phyloP scores from a whole-genome alignment of 768 basidiomycete species.

The Peribolospora baueri region DNA sequence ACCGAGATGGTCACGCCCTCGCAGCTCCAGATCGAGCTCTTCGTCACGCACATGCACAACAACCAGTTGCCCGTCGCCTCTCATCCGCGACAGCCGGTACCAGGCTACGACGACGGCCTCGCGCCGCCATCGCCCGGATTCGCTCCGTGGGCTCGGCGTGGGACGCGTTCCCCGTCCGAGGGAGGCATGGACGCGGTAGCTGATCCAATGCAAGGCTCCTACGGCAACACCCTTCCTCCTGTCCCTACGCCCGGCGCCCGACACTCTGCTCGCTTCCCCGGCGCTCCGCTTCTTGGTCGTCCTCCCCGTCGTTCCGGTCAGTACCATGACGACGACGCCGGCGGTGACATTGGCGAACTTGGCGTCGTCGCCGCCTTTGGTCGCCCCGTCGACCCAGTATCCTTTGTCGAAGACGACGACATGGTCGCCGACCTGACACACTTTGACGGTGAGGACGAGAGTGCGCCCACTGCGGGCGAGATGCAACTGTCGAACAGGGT shows the following conservation, averaged over 20 bases:
- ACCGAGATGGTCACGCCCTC: constrained; percentile 28
- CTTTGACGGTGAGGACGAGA: constrained; percentile 48
- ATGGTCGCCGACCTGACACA: constrained; percentile 43
- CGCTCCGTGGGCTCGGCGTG: too few species aligned
- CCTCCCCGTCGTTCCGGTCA: not conserved
- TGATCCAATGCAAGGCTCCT: too few species aligned
- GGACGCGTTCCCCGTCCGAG: too few species aligned
- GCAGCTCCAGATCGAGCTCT: constrained; percentile 41
- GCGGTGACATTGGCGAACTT: constrained; percentile 8
- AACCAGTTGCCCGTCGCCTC: not conserved
- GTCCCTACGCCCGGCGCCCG: too few species aligned
- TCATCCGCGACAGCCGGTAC: too few species aligned
- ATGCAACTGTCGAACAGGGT: constrained; percentile 29
- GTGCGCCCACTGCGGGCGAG: constrained; percentile 35
- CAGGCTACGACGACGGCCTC: too few species aligned
- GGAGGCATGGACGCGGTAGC: too few species aligned
- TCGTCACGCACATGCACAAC: constrained; percentile 30
- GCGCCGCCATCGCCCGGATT: too few species aligned
- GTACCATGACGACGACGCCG: not conserved
- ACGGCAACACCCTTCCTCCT: too few species aligned
- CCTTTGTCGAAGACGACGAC: constrained; percentile 5
- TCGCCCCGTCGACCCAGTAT: not conserved
- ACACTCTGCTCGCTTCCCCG: constrained; percentile 20
- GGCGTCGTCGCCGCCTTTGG: not conserved
- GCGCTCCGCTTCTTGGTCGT: not conserved